phyloP scores from a whole-genome alignment of 169 alveolate genomes.

The Theileria sp. region DNA sequence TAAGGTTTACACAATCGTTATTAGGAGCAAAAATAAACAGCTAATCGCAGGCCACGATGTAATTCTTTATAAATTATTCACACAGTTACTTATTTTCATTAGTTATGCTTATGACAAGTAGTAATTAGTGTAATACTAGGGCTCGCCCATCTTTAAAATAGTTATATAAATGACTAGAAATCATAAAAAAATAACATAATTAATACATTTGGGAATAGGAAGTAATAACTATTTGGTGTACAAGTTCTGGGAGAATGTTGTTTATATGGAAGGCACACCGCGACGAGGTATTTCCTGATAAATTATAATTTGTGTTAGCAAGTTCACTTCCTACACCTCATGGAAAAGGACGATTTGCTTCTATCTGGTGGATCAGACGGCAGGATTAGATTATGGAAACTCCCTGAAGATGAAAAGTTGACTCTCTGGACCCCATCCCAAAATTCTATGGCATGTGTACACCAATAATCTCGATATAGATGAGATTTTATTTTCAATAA shows the following conservation, averaged over 20 bases:
- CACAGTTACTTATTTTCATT: neutral
- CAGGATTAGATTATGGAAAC: conserved; percentile 48
- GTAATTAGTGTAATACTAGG: neutral
- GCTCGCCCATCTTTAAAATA: too few relatives aligned
- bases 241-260: conserved; percentile 50
- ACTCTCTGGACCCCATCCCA: conserved; percentile 29
- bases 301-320: conserved; percentile 12
- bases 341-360: conserved; percentile 40
- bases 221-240: conserved; percentile 66
- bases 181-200: too few relatives aligned
- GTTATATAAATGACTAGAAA: neutral
- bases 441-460: neutral
- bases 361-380: conserved; percentile 68
- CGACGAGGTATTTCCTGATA: conserved; percentile 43
- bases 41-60: conserved; percentile 63
- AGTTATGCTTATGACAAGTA: neutral
- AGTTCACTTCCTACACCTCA: conserved; percentile 47
- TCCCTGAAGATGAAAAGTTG: conserved; percentile 40
- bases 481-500: neutral
- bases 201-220: conserved; percentile 20
- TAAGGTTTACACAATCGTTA: conserved; percentile 41
- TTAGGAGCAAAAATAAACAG: conserved; percentile 39
- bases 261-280: conserved; percentile 65
- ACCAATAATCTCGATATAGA: neutral
- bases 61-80: neutral